Evolutionary conservation across 495 filamentous ascomycete genomes (phyloP).

Genomic region (Rhypophila decipiens): DNA sequence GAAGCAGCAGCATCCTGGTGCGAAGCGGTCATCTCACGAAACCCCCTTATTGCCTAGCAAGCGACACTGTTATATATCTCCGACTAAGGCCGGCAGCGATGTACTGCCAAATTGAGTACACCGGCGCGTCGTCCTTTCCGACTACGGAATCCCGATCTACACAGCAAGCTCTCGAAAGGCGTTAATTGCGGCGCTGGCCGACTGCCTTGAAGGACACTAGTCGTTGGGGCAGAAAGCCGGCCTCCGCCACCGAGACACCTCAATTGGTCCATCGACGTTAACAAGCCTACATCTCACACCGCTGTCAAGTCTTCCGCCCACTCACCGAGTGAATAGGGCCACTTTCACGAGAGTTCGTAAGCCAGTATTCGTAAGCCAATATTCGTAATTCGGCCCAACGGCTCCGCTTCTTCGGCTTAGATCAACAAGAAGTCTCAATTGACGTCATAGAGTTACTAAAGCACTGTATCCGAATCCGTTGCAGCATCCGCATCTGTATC

Average conservation of each 20-base stretch:
- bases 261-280: no score
- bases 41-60: slow-evolving; percentile 11
- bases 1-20: slow-evolving; percentile 15
- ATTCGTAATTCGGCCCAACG: no score
- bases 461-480: no score
- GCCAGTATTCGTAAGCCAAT: no score
- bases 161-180: slow-evolving; percentile 6
- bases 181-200: slow-evolving; percentile 32
- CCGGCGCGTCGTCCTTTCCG: slow-evolving; percentile 3
- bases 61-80: slow-evolving; percentile 1
- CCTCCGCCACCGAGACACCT: slow-evolving; percentile 28
- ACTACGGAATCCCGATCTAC: slow-evolving; percentile 3
- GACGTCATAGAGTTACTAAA: no score
- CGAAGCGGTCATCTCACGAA: slow-evolving; percentile 31
- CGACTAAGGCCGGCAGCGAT: slow-evolving; percentile 12
- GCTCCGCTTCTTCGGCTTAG: no score
- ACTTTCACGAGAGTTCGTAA: no score
- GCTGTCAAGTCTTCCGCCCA: no score
- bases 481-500: no score
- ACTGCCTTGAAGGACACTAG: slow-evolving; percentile 24
- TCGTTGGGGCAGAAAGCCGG: slow-evolving; percentile 6
- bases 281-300: no score
- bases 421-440: no score
- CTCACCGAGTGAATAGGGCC: no score
- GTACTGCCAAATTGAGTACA: slow-evolving; percentile 10